A percentile compares a stretch with the other conserved stretches of the same genome.
These are phyloP conservation scores for Aaosphaeria pasadenensis DNA, from an alignment of 2,329 filamentous ascomycete genomes.

Conservation along the genomic window DNA sequence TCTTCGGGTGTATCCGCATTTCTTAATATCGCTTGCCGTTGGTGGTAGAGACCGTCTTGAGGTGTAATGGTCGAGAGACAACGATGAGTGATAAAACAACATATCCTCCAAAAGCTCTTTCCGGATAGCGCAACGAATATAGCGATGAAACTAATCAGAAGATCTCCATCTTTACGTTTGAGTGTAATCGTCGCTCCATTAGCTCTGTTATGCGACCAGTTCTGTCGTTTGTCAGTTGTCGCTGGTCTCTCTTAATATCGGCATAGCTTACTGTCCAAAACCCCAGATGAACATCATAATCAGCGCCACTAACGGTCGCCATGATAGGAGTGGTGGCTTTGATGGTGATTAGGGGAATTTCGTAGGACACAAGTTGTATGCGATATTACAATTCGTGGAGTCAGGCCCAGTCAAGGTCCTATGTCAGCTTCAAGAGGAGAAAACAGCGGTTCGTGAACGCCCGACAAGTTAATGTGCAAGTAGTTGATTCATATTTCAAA, in stretches of 20 bases:
- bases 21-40: slow-evolving; percentile 24
- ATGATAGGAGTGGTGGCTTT: neutral
- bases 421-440: too few relatives aligned
- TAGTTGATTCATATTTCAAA: too few relatives aligned
- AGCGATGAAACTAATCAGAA: slow-evolving; percentile 29
- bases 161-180: slow-evolving; percentile 12
- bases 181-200: slow-evolving; percentile 27
- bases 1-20: slow-evolving; percentile 11
- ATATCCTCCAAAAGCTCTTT: slow-evolving; percentile 21
- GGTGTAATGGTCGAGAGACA: slow-evolving; percentile 5
- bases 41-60: slow-evolving; percentile 23
- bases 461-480: too few relatives aligned
- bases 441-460: too few relatives aligned
- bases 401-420: too few relatives aligned
- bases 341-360: too few relatives aligned
- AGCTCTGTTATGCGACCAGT: slow-evolving; percentile 24
- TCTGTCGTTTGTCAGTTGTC: neutral
- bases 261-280: slow-evolving; percentile 16
- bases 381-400: too few relatives aligned
- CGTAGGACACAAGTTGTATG: too few relatives aligned
- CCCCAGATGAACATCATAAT: slow-evolving; percentile 16
- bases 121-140: slow-evolving; percentile 24
- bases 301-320: neutral
- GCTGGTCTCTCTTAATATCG: neutral
- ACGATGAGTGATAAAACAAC: slow-evolving; percentile 20